Base-by-base conservation (phyloP, 2,329 filamentous ascomycete species). In the Pestalotiopsis sp. region DNA sequence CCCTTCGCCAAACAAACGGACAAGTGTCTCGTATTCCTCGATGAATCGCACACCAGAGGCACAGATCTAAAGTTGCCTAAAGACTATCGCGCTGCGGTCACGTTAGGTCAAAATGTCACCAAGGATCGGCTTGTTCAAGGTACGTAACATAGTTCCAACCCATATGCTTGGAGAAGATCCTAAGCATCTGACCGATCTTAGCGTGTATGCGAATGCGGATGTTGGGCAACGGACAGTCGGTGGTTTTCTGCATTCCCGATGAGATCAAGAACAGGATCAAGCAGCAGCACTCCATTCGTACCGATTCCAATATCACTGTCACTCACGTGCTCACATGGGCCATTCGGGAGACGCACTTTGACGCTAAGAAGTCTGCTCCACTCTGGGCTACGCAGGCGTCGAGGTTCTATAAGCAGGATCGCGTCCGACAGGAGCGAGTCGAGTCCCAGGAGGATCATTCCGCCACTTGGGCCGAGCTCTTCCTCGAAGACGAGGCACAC, bases 131-230 rank as follows among this genome's bases (percentile, higher is more conserved):
- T 93, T 0, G 87, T 90, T 0, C 91, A 94, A 84, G 90, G 88
- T 88, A 79, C 74, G 80, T 10, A 56, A n/a, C 2, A 7, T 4
- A 56, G 2, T n/a, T 7, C 2, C 4, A 3, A 2, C 2, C 6
- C 52, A 56, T 2, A 7, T 17, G 4, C 17, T 56, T 6, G 2
- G 20, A 56, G 17, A 56, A n/a, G 2, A 9, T 2, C 38, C 9
- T 2, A 9, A 3, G 13, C 2, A 40, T 3, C 38, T 40, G 4
- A 40, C 38, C 9, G 4, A 9, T 17, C 17, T 48, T 48, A 88
- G 90, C 89, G 0, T 91, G 89, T 68, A 92, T 92, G 89, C 78
- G 91, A n/a, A 89, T 94, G 86, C 78, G 91, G 11, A 87, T 90
- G 68, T 81, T 94, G 0, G 91, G 90, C 0, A 78, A 87, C 2